Evolutionary conservation across 306 rosid genomes (phyloP).

Genomic region (Gastrolobium villosum): DNA sequence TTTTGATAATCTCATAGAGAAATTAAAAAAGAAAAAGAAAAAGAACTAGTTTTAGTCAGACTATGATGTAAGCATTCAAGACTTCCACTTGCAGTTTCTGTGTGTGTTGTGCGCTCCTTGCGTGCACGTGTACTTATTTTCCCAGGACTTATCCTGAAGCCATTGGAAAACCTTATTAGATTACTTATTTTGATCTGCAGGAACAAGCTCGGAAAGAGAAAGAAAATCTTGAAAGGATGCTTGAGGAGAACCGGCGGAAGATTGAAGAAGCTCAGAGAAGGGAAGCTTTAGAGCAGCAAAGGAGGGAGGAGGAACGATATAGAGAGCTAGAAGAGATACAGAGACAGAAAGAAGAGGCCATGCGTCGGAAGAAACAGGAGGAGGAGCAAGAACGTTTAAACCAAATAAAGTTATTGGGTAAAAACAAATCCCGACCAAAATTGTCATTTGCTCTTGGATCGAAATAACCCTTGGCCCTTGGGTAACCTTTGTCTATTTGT

Average conservation of each 20-base stretch:
- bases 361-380: constrained; percentile 87
- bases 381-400: constrained; percentile 87
- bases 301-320: constrained; percentile 95
- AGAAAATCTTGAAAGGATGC: constrained; percentile 81
- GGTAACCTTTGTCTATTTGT: constrained; percentile 12
- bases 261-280: constrained; percentile 89
- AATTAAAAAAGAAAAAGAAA: background rate
- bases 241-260: constrained; percentile 87
- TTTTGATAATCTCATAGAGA: constrained; percentile 14
- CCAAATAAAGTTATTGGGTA: constrained; percentile 93
- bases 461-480: constrained; percentile 55
- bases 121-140: background rate
- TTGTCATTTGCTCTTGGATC: constrained; percentile 96
- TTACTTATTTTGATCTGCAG: constrained; percentile 48
- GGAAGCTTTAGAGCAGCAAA: constrained; percentile 94
- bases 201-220: constrained; percentile 83
- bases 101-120: too few species aligned
- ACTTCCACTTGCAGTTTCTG: background rate
- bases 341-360: constrained; percentile 93
- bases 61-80: too few species aligned
- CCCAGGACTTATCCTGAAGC: constrained; percentile 5
- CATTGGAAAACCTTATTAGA: background rate
- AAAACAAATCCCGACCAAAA: constrained; percentile 94
- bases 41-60: constrained; percentile 7
- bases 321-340: constrained; percentile 98